Evolutionary conservation across 306 rosid species (phyloP).

Genomic region (Vachellia pachyceras): DNA sequence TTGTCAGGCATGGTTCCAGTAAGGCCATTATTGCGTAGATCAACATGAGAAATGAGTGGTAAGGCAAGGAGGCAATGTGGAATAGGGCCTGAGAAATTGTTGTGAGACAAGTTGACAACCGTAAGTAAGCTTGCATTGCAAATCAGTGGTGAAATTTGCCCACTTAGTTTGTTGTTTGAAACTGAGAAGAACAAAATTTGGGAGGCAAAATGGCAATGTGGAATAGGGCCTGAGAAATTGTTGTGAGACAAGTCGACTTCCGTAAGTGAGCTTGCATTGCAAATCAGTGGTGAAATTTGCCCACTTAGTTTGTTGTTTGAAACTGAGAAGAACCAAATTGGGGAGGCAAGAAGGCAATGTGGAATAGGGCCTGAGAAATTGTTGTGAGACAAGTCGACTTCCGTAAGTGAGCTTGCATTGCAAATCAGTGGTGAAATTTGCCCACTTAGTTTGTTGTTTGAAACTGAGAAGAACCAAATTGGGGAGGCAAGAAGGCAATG

Average conservation of each 20-base stretch:
- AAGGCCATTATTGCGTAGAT: constrained; percentile 32
- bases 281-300: background rate
- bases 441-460: constrained; percentile 35
- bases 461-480: constrained; percentile 31
- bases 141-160: background rate
- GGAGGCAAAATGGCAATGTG: constrained; percentile 38
- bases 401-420: background rate
- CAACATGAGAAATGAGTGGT: background rate
- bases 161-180: constrained; percentile 36
- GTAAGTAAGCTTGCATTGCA: constrained; percentile 3
- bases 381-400: background rate
- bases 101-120: background rate
- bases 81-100: background rate
- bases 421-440: background rate
- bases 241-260: background rate
- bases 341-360: constrained; percentile 33
- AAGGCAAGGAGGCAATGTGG: constrained; percentile 41
- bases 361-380: constrained; percentile 25
- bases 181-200: constrained; percentile 24
- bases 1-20: no score
- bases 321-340: constrained; percentile 26
- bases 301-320: constrained; percentile 37
- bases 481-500: no score
- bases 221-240: constrained; percentile 4
- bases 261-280: constrained; percentile 1